Conservation (phyloP, 306 rosid species). For the Trifolium pratense region DNA sequence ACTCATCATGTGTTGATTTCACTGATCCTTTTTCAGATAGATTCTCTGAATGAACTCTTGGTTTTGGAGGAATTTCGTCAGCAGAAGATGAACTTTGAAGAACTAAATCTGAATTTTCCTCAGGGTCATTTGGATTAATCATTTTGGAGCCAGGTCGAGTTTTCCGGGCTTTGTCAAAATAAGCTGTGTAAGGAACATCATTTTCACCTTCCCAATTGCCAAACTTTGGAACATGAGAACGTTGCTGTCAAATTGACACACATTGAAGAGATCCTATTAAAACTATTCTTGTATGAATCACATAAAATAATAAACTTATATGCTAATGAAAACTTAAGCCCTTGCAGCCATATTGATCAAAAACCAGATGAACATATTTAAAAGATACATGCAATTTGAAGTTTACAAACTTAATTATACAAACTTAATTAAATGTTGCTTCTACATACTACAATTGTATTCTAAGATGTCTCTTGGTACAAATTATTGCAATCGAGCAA, state of each 20-base stretch:
- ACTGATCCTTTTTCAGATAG: constrained; percentile 44
- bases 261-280: constrained; percentile 41
- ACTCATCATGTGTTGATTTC: constrained; percentile 45
- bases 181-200: constrained; percentile 89
- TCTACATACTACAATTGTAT: not conserved
- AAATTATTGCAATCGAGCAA: not conserved
- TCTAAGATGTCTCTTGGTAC: constrained; percentile 9
- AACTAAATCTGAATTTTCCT: constrained; percentile 61
- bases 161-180: constrained; percentile 87
- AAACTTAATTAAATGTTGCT: not conserved
- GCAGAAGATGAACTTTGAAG: constrained; percentile 52
- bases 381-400: constrained; percentile 10
- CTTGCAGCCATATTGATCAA: not conserved
- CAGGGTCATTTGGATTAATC: constrained; percentile 88
- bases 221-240: constrained; percentile 85
- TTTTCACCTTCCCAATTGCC: constrained; percentile 89
- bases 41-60: constrained; percentile 44
- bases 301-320: not conserved
- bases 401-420: not conserved
- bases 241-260: constrained; percentile 69
- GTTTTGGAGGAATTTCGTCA: constrained; percentile 51
- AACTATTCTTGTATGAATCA: not conserved
- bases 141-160: constrained; percentile 70
- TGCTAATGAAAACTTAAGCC: not conserved
- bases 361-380: not conserved